phyloP scores from a whole-genome alignment of 2,329 filamentous ascomycete species.

The Trichoderma pleuroti region DNA sequence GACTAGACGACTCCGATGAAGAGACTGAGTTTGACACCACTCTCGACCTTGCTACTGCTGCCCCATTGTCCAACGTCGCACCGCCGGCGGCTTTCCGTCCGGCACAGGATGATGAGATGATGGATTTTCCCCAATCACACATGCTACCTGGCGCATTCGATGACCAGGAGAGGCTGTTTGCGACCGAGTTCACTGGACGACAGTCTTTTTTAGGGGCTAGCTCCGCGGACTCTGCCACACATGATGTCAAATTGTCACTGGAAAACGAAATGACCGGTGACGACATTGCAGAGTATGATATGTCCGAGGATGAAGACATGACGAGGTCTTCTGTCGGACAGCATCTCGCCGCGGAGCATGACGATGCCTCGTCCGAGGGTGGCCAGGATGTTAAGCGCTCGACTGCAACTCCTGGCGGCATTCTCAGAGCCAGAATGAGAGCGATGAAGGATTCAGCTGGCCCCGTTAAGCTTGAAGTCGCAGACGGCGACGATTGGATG shows the following conservation, averaged over 20 bases:
- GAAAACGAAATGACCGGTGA: constrained; percentile 49
- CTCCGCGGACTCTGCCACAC: constrained; percentile 77
- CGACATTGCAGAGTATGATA: constrained; percentile 74
- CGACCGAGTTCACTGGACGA: constrained; percentile 52
- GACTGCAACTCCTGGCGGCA: constrained; percentile 55
- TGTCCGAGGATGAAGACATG: constrained; percentile 67
- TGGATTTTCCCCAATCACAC: constrained; percentile 50
- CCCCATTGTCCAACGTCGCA: constrained; percentile 17
- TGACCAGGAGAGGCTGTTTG: constrained; percentile 51
- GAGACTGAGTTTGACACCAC: constrained; percentile 56
- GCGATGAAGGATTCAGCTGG: constrained; percentile 58
- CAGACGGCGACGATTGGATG: constrained; percentile 81
- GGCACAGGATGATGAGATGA: constrained; percentile 48
- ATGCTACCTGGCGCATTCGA: constrained; percentile 80
- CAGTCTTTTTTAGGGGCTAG: constrained; percentile 91
- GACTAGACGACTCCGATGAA: constrained; percentile 75
- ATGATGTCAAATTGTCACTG: constrained; percentile 55
- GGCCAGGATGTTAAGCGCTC: constrained; percentile 43
- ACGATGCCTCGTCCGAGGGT: constrained; percentile 54
- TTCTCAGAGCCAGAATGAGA: constrained; percentile 61
- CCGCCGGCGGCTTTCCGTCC: constrained; percentile 26
- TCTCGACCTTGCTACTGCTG: constrained; percentile 20
- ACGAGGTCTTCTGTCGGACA: constrained; percentile 72
- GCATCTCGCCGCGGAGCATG: constrained; percentile 73
- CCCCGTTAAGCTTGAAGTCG: constrained; percentile 57